Percentiles rank a stretch among this genome's conserved stretches.
Evolutionary conservation across 371 early-diverging fungal species (phyloP).

Genomic region (Dichotomocladium elegans): DNA sequence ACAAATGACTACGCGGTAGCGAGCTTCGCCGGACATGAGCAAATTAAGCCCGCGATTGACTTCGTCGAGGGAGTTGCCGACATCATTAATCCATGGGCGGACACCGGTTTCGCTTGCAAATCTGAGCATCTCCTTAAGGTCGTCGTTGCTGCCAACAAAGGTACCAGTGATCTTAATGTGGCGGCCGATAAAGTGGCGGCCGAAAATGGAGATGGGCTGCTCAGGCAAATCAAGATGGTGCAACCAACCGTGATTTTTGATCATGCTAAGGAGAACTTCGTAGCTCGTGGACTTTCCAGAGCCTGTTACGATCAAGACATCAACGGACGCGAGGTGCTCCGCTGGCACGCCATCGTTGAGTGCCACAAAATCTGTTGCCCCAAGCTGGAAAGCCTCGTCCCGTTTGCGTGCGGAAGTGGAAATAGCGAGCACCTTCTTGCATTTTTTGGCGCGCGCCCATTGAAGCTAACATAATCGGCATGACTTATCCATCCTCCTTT

Average conservation of each 20-base stretch:
- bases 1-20: conserved; percentile 67
- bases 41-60: conserved; percentile 61
- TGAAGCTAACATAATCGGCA: conserved; percentile 54
- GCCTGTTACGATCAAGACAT: conserved; percentile 57
- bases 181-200: conserved; percentile 41
- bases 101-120: conserved; percentile 69
- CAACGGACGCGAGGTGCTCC: conserved; percentile 25
- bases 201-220: conserved; percentile 37
- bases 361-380: conserved; percentile 51
- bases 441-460: conserved; percentile 53
- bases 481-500: too few relatives aligned
- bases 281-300: conserved; percentile 50
- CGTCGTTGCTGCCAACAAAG: conserved; percentile 60
- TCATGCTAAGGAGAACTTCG: conserved; percentile 38
- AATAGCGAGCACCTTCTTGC: conserved; percentile 65
- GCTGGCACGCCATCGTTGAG: conserved; percentile 7
- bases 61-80: conserved; percentile 51
- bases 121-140: conserved; percentile 62
- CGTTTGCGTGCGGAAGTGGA: conserved; percentile 67
- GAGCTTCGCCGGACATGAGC: conserved; percentile 60
- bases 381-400: conserved; percentile 65
- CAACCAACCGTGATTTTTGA: conserved; percentile 53
- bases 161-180: conserved; percentile 63
- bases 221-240: conserved; percentile 72
- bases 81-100: conserved; percentile 61